Conservation (phyloP, 495 filamentous ascomycete genomes). For the Pyrenopolyporus hunteri region DNA sequence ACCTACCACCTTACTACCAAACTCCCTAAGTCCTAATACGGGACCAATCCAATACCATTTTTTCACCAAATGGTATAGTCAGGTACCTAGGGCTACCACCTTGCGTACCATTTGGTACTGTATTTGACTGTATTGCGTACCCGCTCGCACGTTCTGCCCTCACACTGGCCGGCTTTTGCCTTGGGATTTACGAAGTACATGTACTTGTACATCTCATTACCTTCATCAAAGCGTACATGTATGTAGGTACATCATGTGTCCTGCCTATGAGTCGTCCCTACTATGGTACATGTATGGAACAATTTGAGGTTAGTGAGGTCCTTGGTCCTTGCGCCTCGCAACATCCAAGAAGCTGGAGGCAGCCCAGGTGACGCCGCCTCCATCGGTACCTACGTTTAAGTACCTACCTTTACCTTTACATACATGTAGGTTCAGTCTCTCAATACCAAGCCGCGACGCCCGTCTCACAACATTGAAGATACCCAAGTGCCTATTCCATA, state of each 20-base stretch:
- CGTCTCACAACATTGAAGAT: constrained; percentile 2
- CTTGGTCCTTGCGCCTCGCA: constrained; percentile 27
- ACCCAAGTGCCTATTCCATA: no score
- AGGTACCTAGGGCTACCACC: no score
- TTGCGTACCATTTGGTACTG: no score
- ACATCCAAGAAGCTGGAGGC: constrained; percentile 34
- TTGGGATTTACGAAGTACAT: not conserved
- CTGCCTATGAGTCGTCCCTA: not conserved
- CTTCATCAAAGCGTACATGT: not conserved
- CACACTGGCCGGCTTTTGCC: constrained; percentile 28
- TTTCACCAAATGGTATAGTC: no score
- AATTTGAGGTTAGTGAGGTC: not conserved
- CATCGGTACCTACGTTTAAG: not conserved
- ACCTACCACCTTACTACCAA: not conserved
- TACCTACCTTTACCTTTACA: not conserved
- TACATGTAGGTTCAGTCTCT: not conserved
- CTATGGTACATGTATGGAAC: not conserved
- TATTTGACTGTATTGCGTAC: no score
- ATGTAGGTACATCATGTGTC: not conserved
- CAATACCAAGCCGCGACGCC: constrained; percentile 1
- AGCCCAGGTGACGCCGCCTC: constrained; percentile 19
- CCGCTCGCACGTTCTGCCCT: no score
- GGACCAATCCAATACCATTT: no score
- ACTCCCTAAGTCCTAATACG: no score
- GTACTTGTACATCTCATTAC: not conserved